Evolutionary conservation across 352 stramenopile genomes (phyloP), one percentile per base, ranked within the genome.

Genomic region (Phytophthora citrophthora): DNA sequence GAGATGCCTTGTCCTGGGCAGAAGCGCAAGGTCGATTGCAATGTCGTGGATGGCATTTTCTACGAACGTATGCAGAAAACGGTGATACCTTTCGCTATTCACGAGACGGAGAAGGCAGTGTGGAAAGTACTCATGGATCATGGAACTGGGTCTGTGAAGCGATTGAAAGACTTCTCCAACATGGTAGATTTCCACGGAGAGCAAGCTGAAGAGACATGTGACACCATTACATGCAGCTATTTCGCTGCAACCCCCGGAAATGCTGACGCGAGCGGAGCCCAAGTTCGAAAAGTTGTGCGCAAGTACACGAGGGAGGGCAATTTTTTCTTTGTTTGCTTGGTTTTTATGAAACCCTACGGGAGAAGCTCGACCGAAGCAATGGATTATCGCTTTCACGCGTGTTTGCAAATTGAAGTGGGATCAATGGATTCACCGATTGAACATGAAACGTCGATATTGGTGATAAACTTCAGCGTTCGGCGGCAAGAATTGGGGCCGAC

Each of bases 1-100:
- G 16, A 40, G 0, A 24, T 76, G 3, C 50, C 58, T 16, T 73
- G 63, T 31, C 68, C 68, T 9, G 58, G 68, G 2, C 54, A 45
- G 4, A 61, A 51, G 39, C 58, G 63, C 0, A 60, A 64, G 7
- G 39, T 56, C 11, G 49, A 54, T 5, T 12, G 49, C 47, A 54
- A 51, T 24, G 39, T 38, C 2, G 13, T 56, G 2, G 70, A 61
- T 16, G 61, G 60, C 4, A 23, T 67, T 10, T 57, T 75, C 13
- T 49, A 71, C 13, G 62, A 76, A 16, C 29, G 29, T 34, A 34
- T 60, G 40, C 34, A 74, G 10, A 51, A 51, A 15, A 53, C 46
- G 18, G 1, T 54, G 9, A 15, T 77, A 5, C 69, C 69, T 1
- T 77, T 77, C 15, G 26, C 36, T 7, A 7, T 62, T 7, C 13